Percentiles rank a stretch among this genome's conserved stretches.
Conservation (phyloP, 2,329 filamentous ascomycete genomes). For the Aschersonia sp. region DNA sequence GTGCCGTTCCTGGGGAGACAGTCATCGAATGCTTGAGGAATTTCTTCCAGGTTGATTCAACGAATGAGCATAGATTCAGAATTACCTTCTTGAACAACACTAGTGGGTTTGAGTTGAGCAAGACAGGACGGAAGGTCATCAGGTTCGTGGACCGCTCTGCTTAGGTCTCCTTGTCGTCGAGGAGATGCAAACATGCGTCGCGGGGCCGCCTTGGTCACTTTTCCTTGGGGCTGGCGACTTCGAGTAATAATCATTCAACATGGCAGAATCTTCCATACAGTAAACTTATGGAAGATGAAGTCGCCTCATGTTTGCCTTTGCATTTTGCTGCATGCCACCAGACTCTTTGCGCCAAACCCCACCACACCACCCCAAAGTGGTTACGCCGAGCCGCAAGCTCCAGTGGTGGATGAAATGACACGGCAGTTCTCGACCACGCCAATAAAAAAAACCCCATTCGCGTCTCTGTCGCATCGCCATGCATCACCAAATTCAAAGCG, state of each 20-base stretch:
- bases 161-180: not conserved
- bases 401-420: no score
- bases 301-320: no score
- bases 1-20: not conserved
- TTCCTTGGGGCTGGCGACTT: not conserved
- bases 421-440: no score
- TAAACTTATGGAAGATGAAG: no score
- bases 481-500: no score
- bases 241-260: not conserved
- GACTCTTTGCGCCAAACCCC: no score
- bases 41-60: constrained; percentile 11
- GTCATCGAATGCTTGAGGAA: constrained; percentile 8
- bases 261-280: not conserved
- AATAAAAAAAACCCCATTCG: no score
- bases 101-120: constrained; percentile 12
- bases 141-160: constrained; percentile 17
- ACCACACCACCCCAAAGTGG: no score
- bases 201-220: not conserved
- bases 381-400: no score
- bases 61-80: constrained; percentile 15
- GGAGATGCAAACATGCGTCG: not conserved
- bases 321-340: no score
- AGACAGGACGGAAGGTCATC: constrained; percentile 12
- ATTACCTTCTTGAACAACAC: constrained; percentile 20
- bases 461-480: no score